Percentiles rank a stretch among this genome's conserved stretches.
Conservation (phyloP, 306 rosid species). For the Corylus americana region DNA sequence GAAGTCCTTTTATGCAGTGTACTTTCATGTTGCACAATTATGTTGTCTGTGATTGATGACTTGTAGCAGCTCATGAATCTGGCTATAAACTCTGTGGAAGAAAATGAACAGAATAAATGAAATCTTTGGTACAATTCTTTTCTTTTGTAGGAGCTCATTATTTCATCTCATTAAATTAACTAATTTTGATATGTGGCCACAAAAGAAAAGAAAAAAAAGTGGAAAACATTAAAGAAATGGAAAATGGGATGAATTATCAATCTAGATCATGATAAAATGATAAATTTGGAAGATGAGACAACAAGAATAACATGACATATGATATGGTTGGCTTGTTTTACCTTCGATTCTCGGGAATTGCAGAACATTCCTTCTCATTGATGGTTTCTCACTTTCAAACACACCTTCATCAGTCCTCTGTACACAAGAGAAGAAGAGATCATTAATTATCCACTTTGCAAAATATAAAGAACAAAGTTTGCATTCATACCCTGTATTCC, state of each 20-base stretch:
- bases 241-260: no score
- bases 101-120: neutral
- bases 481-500: constrained; percentile 54
- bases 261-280: no score
- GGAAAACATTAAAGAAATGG: neutral
- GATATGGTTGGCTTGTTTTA: neutral
- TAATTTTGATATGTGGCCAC: no score
- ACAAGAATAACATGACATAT: neutral
- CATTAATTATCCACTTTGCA: no score
- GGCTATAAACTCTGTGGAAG: constrained; percentile 50
- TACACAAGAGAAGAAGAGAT: neutral
- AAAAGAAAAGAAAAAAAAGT: no score
- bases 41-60: constrained; percentile 7
- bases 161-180: neutral
- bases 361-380: constrained; percentile 19
- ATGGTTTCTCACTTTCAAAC: constrained; percentile 37
- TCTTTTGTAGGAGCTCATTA: neutral
- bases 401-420: constrained; percentile 48
- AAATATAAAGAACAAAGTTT: no score
- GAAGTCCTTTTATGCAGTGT: neutral
- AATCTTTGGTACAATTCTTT: neutral
- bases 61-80: constrained; percentile 55
- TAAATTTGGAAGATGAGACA: neutral
- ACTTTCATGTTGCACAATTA: constrained; percentile 6
- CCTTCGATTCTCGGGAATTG: constrained; percentile 58